phyloP scores from a whole-genome alignment of 2,329 filamentous ascomycete genomes.

The Fusarium brachygibbosum region DNA sequence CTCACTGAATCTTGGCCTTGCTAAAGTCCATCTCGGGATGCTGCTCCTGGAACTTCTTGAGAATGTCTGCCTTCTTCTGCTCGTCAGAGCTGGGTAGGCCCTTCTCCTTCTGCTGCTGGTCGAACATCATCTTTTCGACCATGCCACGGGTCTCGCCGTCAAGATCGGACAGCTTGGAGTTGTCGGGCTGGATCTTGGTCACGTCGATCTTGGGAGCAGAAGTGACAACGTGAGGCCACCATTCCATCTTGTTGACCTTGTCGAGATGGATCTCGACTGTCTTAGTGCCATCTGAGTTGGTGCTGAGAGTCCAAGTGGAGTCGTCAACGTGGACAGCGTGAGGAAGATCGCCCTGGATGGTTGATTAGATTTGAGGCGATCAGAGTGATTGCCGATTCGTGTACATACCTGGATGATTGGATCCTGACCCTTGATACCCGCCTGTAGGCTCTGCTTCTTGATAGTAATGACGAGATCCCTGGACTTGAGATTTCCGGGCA shows the following conservation, averaged over 20 bases:
- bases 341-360: slow-evolving; percentile 81
- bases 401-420: slow-evolving; percentile 80
- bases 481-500: slow-evolving; percentile 87
- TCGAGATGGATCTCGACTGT: slow-evolving; percentile 87
- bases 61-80: slow-evolving; percentile 92
- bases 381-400: neutral
- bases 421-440: slow-evolving; percentile 88
- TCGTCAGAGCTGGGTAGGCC: slow-evolving; percentile 93
- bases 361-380: neutral
- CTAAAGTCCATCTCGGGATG: slow-evolving; percentile 80
- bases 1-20: slow-evolving; percentile 74
- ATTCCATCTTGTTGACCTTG: slow-evolving; percentile 97
- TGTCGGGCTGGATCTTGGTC: slow-evolving; percentile 93
- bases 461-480: slow-evolving; percentile 86
- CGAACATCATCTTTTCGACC: slow-evolving; percentile 99
- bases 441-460: slow-evolving; percentile 81
- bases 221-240: slow-evolving; percentile 95
- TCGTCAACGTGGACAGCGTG: slow-evolving; percentile 86
- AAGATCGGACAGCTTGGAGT: slow-evolving; percentile 89
- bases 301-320: slow-evolving; percentile 91
- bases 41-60: slow-evolving; percentile 92
- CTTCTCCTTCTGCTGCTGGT: slow-evolving; percentile 96
- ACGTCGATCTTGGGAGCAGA: slow-evolving; percentile 92
- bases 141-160: slow-evolving; percentile 95
- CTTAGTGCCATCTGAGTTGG: slow-evolving; percentile 76